Evolutionary conservation across 2,329 filamentous ascomycete genomes (phyloP), one percentile per base, ranked within the genome.

Genomic region (Phaeophleospora eucalypticola): DNA sequence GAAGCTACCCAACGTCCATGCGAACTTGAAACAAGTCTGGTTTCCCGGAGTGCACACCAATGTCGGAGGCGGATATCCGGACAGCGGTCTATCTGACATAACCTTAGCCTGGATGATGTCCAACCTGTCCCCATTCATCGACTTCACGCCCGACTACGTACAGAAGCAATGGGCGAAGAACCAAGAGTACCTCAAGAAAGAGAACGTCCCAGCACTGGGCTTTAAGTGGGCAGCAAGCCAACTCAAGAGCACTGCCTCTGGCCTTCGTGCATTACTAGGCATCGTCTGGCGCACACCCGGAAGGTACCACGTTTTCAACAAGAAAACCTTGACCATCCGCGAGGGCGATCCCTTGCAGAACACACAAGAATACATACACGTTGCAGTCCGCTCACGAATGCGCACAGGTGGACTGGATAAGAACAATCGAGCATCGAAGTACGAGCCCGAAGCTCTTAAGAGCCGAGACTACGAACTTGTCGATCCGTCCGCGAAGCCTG

Each of bases 1-100:
- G 12, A 51, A 54, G 9, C 42, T 50, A 7, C 39, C 42, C 3
- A 48, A 50, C 16, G 56, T 54, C 24, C 48, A 48, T 4, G 63
- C 62, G 2, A 60, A 67, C 17, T 58, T 79, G 19, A 67, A 70
- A 12, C 76, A 79, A 56, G 70, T 74, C 3, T 80, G 77, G 77
- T 78, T 78, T 44, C 74, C 75, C 0, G 77, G 77, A 8, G 71
- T 68, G 20, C 77, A 80, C 54, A 68, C 70, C 8, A 76, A 78
- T 45, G 63, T 78, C 2, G 77, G 77, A 2, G 77, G 76, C 19
- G 72, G 74, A 0, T 65, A 63, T 24, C 50, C 53, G 4, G 64
- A 66, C 20, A 52, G 52, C 2, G 56, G 61, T 4, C 58, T 67
- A 6, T 58, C 64, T 2, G 60, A 70, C 24, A 61, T 69, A 9